phyloP scores from a whole-genome alignment of 768 basidiomycete species.

The Pleurotus platypus region DNA sequence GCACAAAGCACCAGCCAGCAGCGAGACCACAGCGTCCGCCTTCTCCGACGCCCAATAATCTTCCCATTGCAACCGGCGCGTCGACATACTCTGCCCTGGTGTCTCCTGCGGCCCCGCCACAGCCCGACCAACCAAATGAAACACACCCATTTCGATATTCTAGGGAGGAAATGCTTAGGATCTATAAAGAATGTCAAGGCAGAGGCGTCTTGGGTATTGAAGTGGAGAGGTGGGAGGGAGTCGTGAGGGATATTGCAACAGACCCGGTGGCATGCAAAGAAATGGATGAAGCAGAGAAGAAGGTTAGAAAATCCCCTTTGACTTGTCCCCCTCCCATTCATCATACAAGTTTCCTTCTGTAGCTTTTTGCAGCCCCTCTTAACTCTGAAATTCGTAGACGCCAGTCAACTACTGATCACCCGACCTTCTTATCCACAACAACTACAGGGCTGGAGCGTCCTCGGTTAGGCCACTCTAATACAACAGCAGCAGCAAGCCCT shows the following conservation, averaged over 20 bases:
- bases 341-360: constrained; percentile 21
- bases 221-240: constrained; percentile 87
- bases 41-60: constrained; percentile 51
- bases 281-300: constrained; percentile 80
- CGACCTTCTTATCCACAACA: constrained; percentile 55
- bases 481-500: constrained; percentile 48
- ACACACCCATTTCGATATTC: constrained; percentile 82
- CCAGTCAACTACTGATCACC: constrained; percentile 65
- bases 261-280: constrained; percentile 80
- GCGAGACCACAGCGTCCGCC: constrained; percentile 52
- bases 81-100: constrained; percentile 73
- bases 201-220: constrained; percentile 75
- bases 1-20: constrained; percentile 63
- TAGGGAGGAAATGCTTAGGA: constrained; percentile 79
- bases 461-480: constrained; percentile 47
- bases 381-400: constrained; percentile 89
- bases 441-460: constrained; percentile 50
- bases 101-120: constrained; percentile 45
- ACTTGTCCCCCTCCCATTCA: constrained; percentile 16
- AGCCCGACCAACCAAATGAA: constrained; percentile 57
- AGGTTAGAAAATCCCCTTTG: constrained; percentile 48
- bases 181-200: constrained; percentile 78
- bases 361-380: constrained; percentile 80
- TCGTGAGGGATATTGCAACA: constrained; percentile 70
- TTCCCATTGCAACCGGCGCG: constrained; percentile 40